A percentile compares a stretch with the other conserved stretches of the same genome.
Evolutionary conservation across 176 grass and related monocot genomes (phyloP).

Genomic region (Aegilops sharonensis): DNA sequence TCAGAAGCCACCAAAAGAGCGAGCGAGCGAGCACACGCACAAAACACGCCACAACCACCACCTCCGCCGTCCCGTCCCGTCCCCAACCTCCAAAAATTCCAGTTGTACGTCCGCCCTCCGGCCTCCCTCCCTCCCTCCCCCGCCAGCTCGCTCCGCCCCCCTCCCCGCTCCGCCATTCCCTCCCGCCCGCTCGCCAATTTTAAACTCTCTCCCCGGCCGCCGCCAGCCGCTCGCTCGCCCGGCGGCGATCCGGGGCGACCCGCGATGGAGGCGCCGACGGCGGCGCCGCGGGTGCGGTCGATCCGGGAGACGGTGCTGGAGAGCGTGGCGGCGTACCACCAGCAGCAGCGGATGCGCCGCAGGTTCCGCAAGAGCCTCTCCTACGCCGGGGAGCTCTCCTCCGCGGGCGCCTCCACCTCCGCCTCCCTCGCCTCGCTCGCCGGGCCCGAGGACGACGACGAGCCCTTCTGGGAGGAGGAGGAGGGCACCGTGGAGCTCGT

Average conservation of each 20-base stretch:
- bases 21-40: not conserved
- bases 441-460: slow-evolving; percentile 65
- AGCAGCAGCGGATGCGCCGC: slow-evolving; percentile 57
- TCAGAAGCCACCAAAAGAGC: not conserved
- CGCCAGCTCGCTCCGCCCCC: slow-evolving; percentile 37
- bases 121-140: not conserved
- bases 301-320: slow-evolving; percentile 80
- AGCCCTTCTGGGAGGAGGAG: slow-evolving; percentile 95
- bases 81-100: slow-evolving; percentile 37
- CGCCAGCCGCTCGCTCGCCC: too few relatives aligned
- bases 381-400: slow-evolving; percentile 51
- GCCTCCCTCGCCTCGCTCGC: slow-evolving; percentile 8
- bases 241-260: not conserved
- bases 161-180: not conserved
- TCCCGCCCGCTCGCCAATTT: slow-evolving; percentile 28
- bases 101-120: slow-evolving; percentile 22
- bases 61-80: not conserved
- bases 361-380: slow-evolving; percentile 65
- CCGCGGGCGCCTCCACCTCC: slow-evolving; percentile 10
- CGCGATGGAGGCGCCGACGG: slow-evolving; percentile 69
- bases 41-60: slow-evolving; percentile 31
- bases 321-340: slow-evolving; percentile 78
- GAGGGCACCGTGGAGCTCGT: slow-evolving; percentile 91
- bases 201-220: not conserved
- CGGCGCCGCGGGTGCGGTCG: slow-evolving; percentile 56